Evolutionary conservation across 2,329 filamentous ascomycete genomes (phyloP), one percentile per base, ranked within the genome.

Genomic region (Zymoseptoria pseudotritici): DNA sequence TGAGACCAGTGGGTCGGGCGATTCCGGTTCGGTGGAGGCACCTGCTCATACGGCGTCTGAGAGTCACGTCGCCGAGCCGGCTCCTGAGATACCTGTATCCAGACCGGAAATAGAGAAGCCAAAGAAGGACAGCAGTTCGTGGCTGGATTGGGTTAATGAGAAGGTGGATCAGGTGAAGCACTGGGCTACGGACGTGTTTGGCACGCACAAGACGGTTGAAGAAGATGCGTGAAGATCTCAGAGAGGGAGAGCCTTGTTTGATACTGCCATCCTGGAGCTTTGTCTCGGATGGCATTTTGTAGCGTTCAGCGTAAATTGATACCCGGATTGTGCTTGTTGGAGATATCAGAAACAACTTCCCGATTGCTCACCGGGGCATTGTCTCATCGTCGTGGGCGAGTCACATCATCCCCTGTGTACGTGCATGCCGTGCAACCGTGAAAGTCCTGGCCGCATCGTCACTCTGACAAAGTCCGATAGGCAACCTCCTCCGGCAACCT

Each of bases 401-500:
- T n/a, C 36, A 46, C 36, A 13, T 46, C 36, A 17, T 6, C 36
- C 7, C 36, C 9, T 9, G 26, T 29, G 26, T 29, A 29, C 8
- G 26, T 29, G 26, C 26, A 29, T 29, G 26, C 26, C 26, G 26
- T 29, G 26, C 26, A 29, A 8, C 26, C 26, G 6, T 29, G 26
- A 9, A 29, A 29, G 7, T 29, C 9, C 26, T 29, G 26, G 26
- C 26, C 26, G 26, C 26, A 29, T 29, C 26, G 13, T 46, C 36
- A 46, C 36, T 46, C 36, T n/a, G 13, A 17, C 13, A n/a, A 13
- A 4, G 13, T n/a, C 13, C 36, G 36, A 46, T 17, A 46, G n/a
- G 92, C 94, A 5, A 97, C 90, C 68, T 90, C 86, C 36, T 79
- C 76, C 2, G 94, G 94, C 61, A 99, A 72, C 63, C 91, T 84